These are phyloP conservation scores for Blepharisma stoltei DNA, from an alignment of 73 alveolate genomes.

Conservation along the genomic window DNA sequence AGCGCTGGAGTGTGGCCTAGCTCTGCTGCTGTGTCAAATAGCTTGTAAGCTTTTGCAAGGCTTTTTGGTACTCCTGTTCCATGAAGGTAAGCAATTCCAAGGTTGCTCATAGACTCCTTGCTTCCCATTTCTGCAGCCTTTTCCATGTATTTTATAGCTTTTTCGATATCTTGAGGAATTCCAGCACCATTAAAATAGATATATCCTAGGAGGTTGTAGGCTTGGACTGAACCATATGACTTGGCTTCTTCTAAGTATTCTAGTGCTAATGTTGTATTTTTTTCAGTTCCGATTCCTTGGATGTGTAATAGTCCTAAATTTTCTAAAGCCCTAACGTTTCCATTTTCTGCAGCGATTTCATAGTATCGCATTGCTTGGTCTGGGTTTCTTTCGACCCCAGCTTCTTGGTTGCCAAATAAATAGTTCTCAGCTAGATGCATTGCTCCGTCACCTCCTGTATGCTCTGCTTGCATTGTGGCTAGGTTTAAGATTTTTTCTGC, in stretches of 20 bases:
- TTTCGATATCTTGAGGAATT: too few species aligned
- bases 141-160: background rate
- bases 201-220: too few species aligned
- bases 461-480: background rate
- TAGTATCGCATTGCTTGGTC: background rate
- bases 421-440: background rate
- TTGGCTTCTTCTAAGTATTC: too few species aligned
- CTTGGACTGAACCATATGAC: too few species aligned
- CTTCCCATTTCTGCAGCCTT: background rate
- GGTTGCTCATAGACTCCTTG: too few species aligned
- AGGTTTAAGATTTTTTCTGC: background rate
- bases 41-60: background rate
- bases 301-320: background rate
- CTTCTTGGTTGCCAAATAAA: background rate
- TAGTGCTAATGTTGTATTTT: too few species aligned
- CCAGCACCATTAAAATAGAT: too few species aligned
- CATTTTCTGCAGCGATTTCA: background rate
- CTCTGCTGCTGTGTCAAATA: constrained; percentile 1
- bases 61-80: too few species aligned
- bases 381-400: background rate
- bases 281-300: background rate
- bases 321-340: background rate
- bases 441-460: background rate
- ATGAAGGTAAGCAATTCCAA: too few species aligned
- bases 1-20: constrained; percentile 1